Percentiles rank a stretch among this genome's conserved stretches.
phyloP scores from a whole-genome alignment of 2,329 filamentous ascomycete genomes.

The Polychaeton citri region DNA sequence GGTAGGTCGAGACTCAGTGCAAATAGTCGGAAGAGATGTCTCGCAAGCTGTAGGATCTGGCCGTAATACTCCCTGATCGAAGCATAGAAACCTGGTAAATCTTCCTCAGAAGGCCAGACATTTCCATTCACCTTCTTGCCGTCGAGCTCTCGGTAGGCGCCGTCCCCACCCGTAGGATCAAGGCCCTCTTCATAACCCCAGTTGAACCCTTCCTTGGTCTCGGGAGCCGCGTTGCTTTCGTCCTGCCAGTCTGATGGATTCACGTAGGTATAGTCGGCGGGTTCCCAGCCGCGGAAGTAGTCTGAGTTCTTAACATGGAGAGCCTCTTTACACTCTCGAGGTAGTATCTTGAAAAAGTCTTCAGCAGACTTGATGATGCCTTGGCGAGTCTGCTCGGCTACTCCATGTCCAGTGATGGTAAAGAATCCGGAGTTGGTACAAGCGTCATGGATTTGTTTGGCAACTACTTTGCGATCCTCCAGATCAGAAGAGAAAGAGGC shows the following conservation, averaged over 20 bases:
- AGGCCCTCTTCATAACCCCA: conserved; percentile 28
- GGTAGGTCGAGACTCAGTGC: conserved; percentile 25
- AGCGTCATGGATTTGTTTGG: conserved; percentile 24
- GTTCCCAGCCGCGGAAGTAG: conserved; percentile 29
- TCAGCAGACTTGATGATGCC: conserved; percentile 24
- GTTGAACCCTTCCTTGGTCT: conserved; percentile 31
- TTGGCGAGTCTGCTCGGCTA: conserved; percentile 16
- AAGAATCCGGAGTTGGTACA: conserved; percentile 28
- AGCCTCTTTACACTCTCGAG: conserved; percentile 22
- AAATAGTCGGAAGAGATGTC: conserved; percentile 29
- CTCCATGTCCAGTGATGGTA: conserved; percentile 26
- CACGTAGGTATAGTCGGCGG: conserved; percentile 26
- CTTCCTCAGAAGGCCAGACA: conserved; percentile 26
- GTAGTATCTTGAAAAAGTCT: conserved; percentile 23
- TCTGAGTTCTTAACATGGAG: conserved; percentile 27
- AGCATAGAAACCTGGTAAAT: conserved; percentile 26
- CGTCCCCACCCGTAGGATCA: conserved; percentile 28
- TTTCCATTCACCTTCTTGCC: conserved; percentile 23
- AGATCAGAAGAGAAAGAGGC: conserved; percentile 22
- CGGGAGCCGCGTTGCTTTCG: conserved; percentile 12
- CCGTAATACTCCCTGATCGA: conserved; percentile 26
- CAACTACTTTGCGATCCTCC: conserved; percentile 22
- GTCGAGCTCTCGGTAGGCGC: conserved; percentile 28
- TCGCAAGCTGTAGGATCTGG: conserved; percentile 23
- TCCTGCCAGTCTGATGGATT: conserved; percentile 21